Evolutionary conservation across 2,329 filamentous ascomycete genomes (phyloP).

Genomic region (Alternaria gansuensis): DNA sequence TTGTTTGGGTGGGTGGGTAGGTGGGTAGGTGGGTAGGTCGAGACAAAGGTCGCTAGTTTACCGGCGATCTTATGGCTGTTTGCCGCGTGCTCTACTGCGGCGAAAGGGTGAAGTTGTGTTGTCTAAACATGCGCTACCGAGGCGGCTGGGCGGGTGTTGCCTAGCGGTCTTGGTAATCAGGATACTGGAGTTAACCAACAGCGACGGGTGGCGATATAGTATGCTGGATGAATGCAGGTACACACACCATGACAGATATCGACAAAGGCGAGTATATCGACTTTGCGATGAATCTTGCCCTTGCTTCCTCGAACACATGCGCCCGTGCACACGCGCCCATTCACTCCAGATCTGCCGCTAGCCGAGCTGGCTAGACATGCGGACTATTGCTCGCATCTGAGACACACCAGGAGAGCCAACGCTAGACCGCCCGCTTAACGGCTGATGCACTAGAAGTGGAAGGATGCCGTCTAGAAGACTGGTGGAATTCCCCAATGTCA

Average conservation of each 20-base stretch:
- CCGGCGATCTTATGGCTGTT: not conserved
- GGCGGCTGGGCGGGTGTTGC: slow-evolving; percentile 24
- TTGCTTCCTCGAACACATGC: slow-evolving; percentile 6
- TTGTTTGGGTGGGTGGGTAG: slow-evolving; percentile 7
- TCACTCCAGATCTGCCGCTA: slow-evolving; percentile 26
- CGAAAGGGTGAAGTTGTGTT: slow-evolving; percentile 3
- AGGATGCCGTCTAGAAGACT: slow-evolving; percentile 7
- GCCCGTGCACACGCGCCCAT: slow-evolving; percentile 20
- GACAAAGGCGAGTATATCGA: not conserved
- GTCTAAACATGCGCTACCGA: slow-evolving; percentile 9
- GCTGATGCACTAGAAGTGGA: slow-evolving; percentile 19
- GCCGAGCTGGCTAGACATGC: slow-evolving; percentile 19
- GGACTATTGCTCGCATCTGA: slow-evolving; percentile 16
- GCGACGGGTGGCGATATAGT: slow-evolving; percentile 8
- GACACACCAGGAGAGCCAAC: slow-evolving; percentile 13
- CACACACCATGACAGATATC: not conserved
- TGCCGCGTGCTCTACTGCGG: slow-evolving; percentile 5
- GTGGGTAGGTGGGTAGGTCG: slow-evolving; percentile 11
- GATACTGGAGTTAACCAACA: not conserved
- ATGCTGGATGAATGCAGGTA: not conserved
- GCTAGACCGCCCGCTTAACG: slow-evolving; percentile 16
- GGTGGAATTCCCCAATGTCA: slow-evolving; percentile 6
- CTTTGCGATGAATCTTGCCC: slow-evolving; percentile 6
- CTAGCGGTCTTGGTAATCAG: slow-evolving; percentile 17
- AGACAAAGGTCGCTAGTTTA: slow-evolving; percentile 7